Conservation (phyloP, 495 filamentous ascomycete species). For the Parathielavia appendiculata region DNA sequence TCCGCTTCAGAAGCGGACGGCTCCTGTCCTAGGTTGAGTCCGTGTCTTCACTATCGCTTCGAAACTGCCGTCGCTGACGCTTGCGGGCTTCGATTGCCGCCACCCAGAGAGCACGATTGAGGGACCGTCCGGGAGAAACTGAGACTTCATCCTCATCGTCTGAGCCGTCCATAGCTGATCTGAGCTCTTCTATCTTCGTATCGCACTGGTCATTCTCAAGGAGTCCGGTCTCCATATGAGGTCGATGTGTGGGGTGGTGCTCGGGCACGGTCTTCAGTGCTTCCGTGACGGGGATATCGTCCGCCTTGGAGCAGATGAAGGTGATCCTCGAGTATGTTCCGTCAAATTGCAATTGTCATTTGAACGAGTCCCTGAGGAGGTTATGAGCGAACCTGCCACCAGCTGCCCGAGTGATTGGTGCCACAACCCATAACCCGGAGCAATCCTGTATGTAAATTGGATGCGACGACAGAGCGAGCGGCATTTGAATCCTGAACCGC, state of each 20-base stretch:
- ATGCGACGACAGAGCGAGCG: constrained; percentile 56
- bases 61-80: neutral
- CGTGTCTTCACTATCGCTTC: neutral
- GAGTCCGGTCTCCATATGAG: constrained; percentile 10
- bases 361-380: constrained; percentile 58
- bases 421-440: constrained; percentile 56
- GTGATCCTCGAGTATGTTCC: constrained; percentile 52
- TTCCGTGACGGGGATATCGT: constrained; percentile 52
- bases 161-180: neutral
- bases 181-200: neutral
- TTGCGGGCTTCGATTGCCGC: constrained; percentile 2
- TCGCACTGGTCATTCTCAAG: neutral
- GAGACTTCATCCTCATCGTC: neutral
- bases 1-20: neutral
- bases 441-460: constrained; percentile 57
- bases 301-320: constrained; percentile 66
- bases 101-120: constrained; percentile 19
- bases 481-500: constrained; percentile 61
- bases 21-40: constrained; percentile 6
- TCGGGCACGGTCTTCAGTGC: constrained; percentile 13
- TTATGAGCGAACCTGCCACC: constrained; percentile 60
- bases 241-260: too few relatives aligned
- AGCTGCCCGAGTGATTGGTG: constrained; percentile 60
- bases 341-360: constrained; percentile 61
- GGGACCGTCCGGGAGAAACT: constrained; percentile 41